Percentiles rank a stretch among this genome's conserved stretches.
These are phyloP conservation scores for Porphyrellus cyaneotinctus DNA, from an alignment of 768 basidiomycete genomes.

Conservation along the genomic window DNA sequence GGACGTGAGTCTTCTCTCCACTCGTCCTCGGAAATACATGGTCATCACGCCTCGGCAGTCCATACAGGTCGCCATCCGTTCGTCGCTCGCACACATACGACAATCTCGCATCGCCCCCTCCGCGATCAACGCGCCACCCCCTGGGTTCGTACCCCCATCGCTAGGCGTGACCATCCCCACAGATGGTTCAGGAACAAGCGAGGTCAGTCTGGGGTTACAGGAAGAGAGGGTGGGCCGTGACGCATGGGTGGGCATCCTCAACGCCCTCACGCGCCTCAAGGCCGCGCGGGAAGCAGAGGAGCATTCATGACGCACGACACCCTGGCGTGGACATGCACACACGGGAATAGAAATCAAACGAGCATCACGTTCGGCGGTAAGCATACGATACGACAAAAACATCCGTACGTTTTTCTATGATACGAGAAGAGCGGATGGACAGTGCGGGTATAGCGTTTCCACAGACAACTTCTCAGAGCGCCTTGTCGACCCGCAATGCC, in stretches of 20 bases:
- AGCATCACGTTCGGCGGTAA: slow-evolving; percentile 1
- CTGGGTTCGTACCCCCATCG: slow-evolving; percentile 70
- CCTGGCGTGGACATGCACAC: slow-evolving; percentile 16
- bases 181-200: slow-evolving; percentile 18
- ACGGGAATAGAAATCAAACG: slow-evolving; percentile 12
- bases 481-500: slow-evolving; percentile 8
- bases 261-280: slow-evolving; percentile 63
- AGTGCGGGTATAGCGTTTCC: slow-evolving; percentile 16
- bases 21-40: not conserved
- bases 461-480: slow-evolving; percentile 19
- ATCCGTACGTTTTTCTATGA: slow-evolving; percentile 21
- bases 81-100: slow-evolving; percentile 75
- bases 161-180: slow-evolving; percentile 72
- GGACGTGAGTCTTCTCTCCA: slow-evolving; percentile 46
- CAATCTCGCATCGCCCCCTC: slow-evolving; percentile 81
- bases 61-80: slow-evolving; percentile 74
- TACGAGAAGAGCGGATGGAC: slow-evolving; percentile 3
- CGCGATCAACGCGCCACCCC: slow-evolving; percentile 78
- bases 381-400: slow-evolving; percentile 10
- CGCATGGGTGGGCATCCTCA: slow-evolving; percentile 73
- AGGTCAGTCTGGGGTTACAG: slow-evolving; percentile 60
- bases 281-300: slow-evolving; percentile 35
- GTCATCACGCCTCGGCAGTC: slow-evolving; percentile 37
- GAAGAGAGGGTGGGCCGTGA: slow-evolving; percentile 73
- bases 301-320: slow-evolving; percentile 9